phyloP scores from a whole-genome alignment of 2,329 filamentous ascomycete species.

The Nothomitra cinnamomea region DNA sequence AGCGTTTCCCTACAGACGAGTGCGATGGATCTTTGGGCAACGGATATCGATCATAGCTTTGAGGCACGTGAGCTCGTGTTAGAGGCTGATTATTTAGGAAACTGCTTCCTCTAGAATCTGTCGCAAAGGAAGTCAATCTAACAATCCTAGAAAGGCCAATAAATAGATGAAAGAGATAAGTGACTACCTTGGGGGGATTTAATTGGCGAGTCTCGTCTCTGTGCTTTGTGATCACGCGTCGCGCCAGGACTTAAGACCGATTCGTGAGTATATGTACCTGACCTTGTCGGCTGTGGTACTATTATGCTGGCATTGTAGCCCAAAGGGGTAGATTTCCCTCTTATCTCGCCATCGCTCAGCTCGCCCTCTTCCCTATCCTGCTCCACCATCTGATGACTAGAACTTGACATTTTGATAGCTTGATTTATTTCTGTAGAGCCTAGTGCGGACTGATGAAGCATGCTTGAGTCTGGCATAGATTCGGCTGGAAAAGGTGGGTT shows the following conservation, averaged over 20 bases:
- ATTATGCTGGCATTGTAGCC: background rate
- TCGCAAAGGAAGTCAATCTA: background rate
- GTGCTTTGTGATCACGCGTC: constrained; percentile 7
- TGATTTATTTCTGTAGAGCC: background rate
- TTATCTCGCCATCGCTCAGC: constrained; percentile 50
- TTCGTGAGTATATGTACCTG: background rate
- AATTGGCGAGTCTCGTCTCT: constrained; percentile 12
- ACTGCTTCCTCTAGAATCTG: background rate
- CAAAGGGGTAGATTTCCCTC: constrained; percentile 14
- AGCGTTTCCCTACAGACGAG: background rate
- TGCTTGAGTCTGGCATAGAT: constrained; percentile 10
- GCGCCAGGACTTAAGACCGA: background rate
- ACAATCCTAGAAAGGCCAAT: background rate
- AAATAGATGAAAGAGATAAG: background rate
- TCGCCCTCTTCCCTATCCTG: constrained; percentile 56
- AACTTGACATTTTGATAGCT: background rate
- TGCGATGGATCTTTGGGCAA: background rate
- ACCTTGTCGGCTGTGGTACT: background rate
- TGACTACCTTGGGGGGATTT: constrained; percentile 7
- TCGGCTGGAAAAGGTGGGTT: constrained; percentile 5
- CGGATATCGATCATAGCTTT: background rate
- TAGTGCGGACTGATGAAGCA: constrained; percentile 11
- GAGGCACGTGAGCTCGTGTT: background rate
- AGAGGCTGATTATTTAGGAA: too few species aligned
- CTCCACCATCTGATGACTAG: constrained; percentile 13